A percentile compares a stretch with the other conserved stretches of the same genome.
phyloP scores from a whole-genome alignment of 306 rosid species.

The Cicer judaicum region DNA sequence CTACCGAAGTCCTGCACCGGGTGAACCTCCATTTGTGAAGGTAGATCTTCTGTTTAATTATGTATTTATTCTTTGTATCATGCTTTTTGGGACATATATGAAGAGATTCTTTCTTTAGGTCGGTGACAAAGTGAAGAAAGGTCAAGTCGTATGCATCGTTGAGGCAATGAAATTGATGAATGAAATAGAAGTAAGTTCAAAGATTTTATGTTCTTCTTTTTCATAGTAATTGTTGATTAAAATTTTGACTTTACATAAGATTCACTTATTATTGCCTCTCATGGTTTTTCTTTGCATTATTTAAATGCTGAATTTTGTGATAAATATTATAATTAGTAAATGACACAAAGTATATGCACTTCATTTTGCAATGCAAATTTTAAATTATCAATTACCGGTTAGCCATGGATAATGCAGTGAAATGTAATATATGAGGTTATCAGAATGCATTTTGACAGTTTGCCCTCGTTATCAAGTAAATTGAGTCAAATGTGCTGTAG shows the following conservation, averaged over 20 bases:
- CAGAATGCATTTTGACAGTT: slow-evolving; percentile 19
- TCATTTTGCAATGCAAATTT: background rate
- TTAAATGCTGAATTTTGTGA: slow-evolving; percentile 23
- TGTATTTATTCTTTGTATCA: slow-evolving; percentile 21
- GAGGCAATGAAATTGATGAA: slow-evolving; percentile 96
- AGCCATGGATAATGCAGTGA: background rate
- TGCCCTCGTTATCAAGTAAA: slow-evolving; percentile 6
- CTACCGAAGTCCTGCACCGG: slow-evolving; percentile 73
- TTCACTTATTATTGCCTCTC: slow-evolving; percentile 32
- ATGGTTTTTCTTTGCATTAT: slow-evolving; percentile 19
- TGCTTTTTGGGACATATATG: slow-evolving; percentile 33
- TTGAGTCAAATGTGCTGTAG: slow-evolving; percentile 3
- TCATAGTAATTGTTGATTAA: slow-evolving; percentile 13
- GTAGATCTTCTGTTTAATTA: slow-evolving; percentile 47
- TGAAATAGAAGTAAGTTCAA: slow-evolving; percentile 76
- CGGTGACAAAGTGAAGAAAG: slow-evolving; percentile 81
- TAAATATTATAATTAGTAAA: background rate
- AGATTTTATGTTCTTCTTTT: slow-evolving; percentile 12
- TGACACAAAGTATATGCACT: background rate
- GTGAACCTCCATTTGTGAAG: slow-evolving; percentile 80
- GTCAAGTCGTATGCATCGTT: slow-evolving; percentile 73
- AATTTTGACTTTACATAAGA: slow-evolving; percentile 14
- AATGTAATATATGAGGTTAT: slow-evolving; percentile 14
- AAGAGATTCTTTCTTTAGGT: slow-evolving; percentile 55
- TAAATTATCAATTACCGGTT: too few species aligned